Evolutionary conservation across 768 basidiomycete genomes (phyloP).

Genomic region (Baorangia bicolor): DNA sequence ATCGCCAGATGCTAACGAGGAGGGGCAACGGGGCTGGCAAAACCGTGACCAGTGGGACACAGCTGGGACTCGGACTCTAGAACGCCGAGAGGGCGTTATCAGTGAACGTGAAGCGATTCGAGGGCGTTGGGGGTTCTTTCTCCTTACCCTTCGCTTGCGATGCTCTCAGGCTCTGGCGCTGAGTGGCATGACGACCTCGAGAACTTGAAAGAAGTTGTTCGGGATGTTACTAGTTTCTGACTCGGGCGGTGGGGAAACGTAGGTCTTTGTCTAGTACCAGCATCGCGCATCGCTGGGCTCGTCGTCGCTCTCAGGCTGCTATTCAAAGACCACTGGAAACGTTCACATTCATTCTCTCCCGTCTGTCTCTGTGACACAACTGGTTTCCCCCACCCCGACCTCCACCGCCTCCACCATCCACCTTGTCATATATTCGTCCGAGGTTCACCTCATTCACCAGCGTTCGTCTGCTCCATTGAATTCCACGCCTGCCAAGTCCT

Average conservation of each 20-base stretch:
- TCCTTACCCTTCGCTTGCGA: slow-evolving; percentile 21
- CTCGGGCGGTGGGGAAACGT: too few species aligned
- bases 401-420: slow-evolving; percentile 47
- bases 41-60: slow-evolving; percentile 13
- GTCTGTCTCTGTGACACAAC: slow-evolving; percentile 76
- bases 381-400: slow-evolving; percentile 86
- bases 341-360: too few species aligned
- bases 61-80: not conserved
- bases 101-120: slow-evolving; percentile 11
- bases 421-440: slow-evolving; percentile 36
- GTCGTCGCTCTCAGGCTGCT: too few species aligned
- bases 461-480: slow-evolving; percentile 60
- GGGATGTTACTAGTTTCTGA: too few species aligned
- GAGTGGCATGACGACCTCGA: slow-evolving; percentile 34
- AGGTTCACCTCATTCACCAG: slow-evolving; percentile 43
- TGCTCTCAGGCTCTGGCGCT: slow-evolving; percentile 32
- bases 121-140: not conserved
- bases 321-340: too few species aligned
- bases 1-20: not conserved
- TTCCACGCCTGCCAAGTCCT: slow-evolving; percentile 42
- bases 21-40: not conserved
- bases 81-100: slow-evolving; percentile 6
- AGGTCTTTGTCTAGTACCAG: too few species aligned
- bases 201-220: too few species aligned
- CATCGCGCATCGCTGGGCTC: too few species aligned